Base-by-base conservation (phyloP, 2,329 filamentous ascomycete species). In the Alternaria infectoria region DNA sequence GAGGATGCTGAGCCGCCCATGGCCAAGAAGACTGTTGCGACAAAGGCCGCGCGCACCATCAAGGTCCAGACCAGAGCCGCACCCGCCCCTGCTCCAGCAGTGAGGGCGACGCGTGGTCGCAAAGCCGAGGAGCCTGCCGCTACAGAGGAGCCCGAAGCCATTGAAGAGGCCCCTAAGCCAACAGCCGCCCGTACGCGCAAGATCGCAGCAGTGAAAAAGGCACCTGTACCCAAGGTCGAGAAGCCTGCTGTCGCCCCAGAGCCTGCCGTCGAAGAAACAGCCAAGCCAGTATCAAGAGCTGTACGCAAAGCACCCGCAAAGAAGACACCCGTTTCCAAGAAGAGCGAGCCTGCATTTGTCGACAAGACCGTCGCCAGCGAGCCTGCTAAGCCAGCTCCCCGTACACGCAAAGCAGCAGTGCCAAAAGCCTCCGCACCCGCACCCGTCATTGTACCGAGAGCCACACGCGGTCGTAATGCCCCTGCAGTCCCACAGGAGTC, bases 61-160 rank as follows among this genome's bases (percentile, higher is more conserved):
- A 74, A 72, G 40, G 59, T 57, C 36, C 70, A 70, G 55, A 67
- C 64, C 47, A 57, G 61, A 57, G 64, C 60, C 54, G 64, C 67
- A 54, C 60, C 67, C 8, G 65, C 64, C 23, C 57, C 68, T 56
- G 69, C 65, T 52, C 66, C 67, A 30, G 62, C 73, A 11, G 75
- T 71, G 65, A 63, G 70, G 21, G 69, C 74, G 17, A 73, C 69
- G 21, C 73, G 74, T 30, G 67, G 65, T 30, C 71, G 72, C 62
- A 75, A 75, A 50, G 62, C 56, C 36, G 64, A 61, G 23, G 62
- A 66, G 40, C 54, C 66, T 13, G 61, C 57, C 44, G 43, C 17
- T 11, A 21, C 57, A 25, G 65, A 74, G 25, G 66, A 71, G 62
- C 55, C 59, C 30, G 66, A 56, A 10, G 46, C 56, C 6, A 54